Evolutionary conservation across 768 basidiomycete species (phyloP).

Genomic region (Epithele typhae): DNA sequence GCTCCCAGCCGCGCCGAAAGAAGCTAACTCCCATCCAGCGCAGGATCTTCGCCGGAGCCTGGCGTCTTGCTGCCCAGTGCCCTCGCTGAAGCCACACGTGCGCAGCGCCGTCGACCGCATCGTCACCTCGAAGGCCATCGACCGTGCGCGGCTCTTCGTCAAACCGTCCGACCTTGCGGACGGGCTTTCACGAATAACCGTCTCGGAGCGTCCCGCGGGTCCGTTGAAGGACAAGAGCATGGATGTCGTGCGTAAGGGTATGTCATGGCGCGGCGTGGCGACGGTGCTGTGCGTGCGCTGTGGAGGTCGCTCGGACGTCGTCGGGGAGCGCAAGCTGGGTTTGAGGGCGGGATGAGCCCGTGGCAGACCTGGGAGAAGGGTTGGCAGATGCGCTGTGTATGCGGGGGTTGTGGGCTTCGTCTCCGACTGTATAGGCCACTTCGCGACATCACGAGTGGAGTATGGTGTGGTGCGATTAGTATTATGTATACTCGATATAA

Average conservation of each 20-base stretch:
- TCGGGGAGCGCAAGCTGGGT: conserved; percentile 21
- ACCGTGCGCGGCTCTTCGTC: conserved; percentile 67
- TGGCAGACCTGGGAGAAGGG: conserved; percentile 65
- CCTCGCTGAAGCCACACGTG: conserved; percentile 39
- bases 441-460: neutral
- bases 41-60: conserved; percentile 49
- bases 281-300: conserved; percentile 57
- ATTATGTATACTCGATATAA: neutral
- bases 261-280: conserved; percentile 34
- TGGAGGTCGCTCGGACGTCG: conserved; percentile 50
- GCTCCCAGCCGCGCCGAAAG: no score
- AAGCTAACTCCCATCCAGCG: no score
- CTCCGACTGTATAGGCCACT: neutral
- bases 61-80: conserved; percentile 55
- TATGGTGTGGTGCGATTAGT: neutral
- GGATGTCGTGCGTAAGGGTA: conserved; percentile 65
- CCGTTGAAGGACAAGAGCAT: conserved; percentile 33
- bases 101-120: conserved; percentile 43
- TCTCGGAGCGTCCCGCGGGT: conserved; percentile 29
- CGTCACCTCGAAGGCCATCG: conserved; percentile 43
- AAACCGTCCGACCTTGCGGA: conserved; percentile 70
- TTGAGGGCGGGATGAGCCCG: conserved; percentile 30
- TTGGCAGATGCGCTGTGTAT: conserved; percentile 61
- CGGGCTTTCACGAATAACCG: conserved; percentile 43
- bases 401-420: conserved; percentile 59